These are phyloP conservation scores for Fusarium brevicatenulatum DNA, from an alignment of 2,329 filamentous ascomycete species.

Conservation along the genomic window DNA sequence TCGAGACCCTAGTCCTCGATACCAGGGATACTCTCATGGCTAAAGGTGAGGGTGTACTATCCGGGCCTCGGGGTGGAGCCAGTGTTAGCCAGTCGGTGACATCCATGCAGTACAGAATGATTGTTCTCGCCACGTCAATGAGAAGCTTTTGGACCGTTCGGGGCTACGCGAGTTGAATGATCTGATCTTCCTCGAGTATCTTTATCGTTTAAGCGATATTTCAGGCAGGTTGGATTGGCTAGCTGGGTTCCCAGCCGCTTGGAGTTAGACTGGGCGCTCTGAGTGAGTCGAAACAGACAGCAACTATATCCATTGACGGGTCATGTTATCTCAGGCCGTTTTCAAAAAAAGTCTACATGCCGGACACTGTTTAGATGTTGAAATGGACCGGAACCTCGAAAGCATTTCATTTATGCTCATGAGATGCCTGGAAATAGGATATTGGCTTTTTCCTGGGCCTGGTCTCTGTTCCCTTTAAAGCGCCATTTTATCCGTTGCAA, in stretches of 20 bases:
- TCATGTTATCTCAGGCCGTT: accelerated
- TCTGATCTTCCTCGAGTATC: accelerated
- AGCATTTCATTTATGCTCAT: no score
- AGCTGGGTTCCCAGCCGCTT: accelerated
- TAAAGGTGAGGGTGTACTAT: accelerated
- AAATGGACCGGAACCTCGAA: no score
- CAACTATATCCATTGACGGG: accelerated
- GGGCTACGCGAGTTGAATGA: accelerated
- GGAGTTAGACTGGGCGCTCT: accelerated
- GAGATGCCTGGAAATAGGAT: no score
- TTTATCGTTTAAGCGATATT: background rate
- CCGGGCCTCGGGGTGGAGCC: accelerated
- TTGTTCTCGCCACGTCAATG: accelerated
- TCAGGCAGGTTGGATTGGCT: accelerated
- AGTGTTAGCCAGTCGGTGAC: background rate
- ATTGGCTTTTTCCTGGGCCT: no score
- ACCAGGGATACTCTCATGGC: background rate
- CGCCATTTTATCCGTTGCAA: no score
- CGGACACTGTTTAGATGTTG: no score
- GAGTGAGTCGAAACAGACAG: accelerated
- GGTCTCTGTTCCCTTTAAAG: no score
- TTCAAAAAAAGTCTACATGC: no score
- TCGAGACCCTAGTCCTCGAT: background rate
- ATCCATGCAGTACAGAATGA: background rate
- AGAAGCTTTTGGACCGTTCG: accelerated